A percentile compares a stretch with the other conserved stretches of the same genome.
phyloP scores from a whole-genome alignment of 768 basidiomycete genomes.

The Lyophyllum decastes region DNA sequence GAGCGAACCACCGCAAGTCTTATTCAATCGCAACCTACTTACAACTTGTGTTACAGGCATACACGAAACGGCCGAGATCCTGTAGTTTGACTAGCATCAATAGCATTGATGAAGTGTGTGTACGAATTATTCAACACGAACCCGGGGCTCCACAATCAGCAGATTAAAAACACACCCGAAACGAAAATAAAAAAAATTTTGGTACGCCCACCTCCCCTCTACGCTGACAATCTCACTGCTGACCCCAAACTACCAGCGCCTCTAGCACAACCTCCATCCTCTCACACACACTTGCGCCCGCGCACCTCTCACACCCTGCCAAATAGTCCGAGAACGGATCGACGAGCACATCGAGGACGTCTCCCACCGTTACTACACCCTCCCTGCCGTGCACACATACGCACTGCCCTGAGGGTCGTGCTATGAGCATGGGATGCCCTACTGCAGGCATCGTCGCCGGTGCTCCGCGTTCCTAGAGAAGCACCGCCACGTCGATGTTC shows the following conservation, averaged over 20 bases:
- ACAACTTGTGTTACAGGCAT: too few species aligned
- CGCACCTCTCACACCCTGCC: not conserved
- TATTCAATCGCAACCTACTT: too few species aligned
- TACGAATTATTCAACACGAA: too few species aligned
- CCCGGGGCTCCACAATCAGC: too few species aligned
- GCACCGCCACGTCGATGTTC: not conserved
- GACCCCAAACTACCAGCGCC: not conserved
- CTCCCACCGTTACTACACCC: conserved; percentile 5
- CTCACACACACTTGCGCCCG: not conserved
- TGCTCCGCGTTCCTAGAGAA: not conserved
- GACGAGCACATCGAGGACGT: conserved; percentile 9
- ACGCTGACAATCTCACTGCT: not conserved
- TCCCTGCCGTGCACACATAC: not conserved
- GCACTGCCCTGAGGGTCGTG: not conserved
- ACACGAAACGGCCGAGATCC: too few species aligned
- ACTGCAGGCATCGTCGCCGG: not conserved
- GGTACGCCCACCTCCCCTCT: too few species aligned
- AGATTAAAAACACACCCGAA: too few species aligned
- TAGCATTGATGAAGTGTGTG: too few species aligned
- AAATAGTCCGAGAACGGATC: not conserved
- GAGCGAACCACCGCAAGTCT: too few species aligned
- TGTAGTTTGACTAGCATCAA: too few species aligned
- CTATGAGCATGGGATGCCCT: conserved; percentile 2
- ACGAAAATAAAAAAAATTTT: too few species aligned
- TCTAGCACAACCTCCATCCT: not conserved